These are phyloP conservation scores for Teratosphaeria viscida DNA, from an alignment of 2,329 filamentous ascomycete genomes.

Conservation along the genomic window DNA sequence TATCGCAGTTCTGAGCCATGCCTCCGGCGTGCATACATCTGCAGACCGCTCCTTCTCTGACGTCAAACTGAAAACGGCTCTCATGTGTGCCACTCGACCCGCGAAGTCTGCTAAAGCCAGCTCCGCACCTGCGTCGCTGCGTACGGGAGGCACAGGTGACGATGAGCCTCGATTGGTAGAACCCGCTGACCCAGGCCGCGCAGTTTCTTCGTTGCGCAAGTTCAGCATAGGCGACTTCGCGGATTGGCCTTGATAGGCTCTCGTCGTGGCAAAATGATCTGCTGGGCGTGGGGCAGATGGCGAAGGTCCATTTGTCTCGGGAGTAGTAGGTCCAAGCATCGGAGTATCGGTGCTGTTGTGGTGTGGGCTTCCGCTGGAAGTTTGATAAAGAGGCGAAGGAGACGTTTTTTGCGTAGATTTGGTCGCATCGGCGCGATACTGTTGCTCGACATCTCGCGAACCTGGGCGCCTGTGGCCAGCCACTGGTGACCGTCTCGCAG, in stretches of 20 bases:
- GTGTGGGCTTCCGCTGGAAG: conserved; percentile 1
- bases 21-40: conserved; percentile 45
- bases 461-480: conserved; percentile 7
- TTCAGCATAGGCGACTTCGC: conserved; percentile 9
- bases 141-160: conserved; percentile 12
- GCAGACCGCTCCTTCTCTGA: conserved; percentile 63
- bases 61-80: conserved; percentile 65
- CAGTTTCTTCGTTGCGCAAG: conserved; percentile 12
- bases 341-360: conserved; percentile 3
- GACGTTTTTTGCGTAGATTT: background rate
- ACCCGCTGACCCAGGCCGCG: conserved; percentile 12
- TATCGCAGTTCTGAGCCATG: conserved; percentile 58
- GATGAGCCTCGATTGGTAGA: conserved; percentile 13
- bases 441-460: conserved; percentile 11
- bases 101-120: conserved; percentile 62
- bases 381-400: background rate
- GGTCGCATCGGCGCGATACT: background rate
- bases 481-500: background rate
- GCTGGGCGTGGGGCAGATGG: conserved; percentile 10
- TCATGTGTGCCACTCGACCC: conserved; percentile 59
- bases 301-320: conserved; percentile 3
- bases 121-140: conserved; percentile 40
- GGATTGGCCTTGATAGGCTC: conserved; percentile 2
- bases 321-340: background rate
- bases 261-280: conserved; percentile 11